Evolutionary conservation across 2,329 filamentous ascomycete genomes (phyloP).

Genomic region (Aspergillus sp.): DNA sequence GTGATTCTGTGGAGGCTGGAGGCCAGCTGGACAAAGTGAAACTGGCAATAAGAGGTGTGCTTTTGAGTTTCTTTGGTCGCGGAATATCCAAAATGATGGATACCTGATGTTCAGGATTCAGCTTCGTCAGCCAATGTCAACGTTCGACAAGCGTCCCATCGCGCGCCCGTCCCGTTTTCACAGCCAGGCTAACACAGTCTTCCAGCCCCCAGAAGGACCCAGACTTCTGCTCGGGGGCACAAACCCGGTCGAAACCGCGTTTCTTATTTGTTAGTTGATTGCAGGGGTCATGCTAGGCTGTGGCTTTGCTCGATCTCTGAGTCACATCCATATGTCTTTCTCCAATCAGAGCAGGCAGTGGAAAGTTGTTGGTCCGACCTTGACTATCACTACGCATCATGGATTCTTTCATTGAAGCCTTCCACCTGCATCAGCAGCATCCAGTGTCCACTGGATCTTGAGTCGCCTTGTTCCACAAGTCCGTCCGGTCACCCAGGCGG

Average conservation of each 20-base stretch:
- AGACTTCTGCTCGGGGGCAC: background rate
- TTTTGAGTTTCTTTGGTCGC: background rate
- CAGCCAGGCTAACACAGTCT: background rate
- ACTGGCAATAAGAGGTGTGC: background rate
- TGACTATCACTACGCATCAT: too few relatives aligned
- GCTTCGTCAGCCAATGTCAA: conserved; percentile 1
- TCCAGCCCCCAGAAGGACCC: background rate
- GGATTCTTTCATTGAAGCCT: background rate
- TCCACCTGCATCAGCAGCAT: background rate
- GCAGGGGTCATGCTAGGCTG: conserved; percentile 9
- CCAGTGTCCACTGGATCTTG: background rate
- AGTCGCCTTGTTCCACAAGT: background rate
- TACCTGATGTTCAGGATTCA: background rate
- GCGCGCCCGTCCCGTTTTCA: too few relatives aligned
- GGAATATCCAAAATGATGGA: background rate
- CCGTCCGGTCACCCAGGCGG: too few relatives aligned
- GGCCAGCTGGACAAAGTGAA: background rate
- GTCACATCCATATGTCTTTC: conserved; percentile 1
- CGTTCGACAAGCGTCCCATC: background rate
- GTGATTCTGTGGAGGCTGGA: background rate
- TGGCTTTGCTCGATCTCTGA: conserved; percentile 10
- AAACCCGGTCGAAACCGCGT: background rate
- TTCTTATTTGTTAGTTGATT: conserved; percentile 6
- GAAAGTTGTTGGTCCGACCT: conserved; percentile 1
- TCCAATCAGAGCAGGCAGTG: conserved; percentile 3